Base-by-base conservation (phyloP, 2,329 filamentous ascomycete species). In the Fusarium lateritium region DNA sequence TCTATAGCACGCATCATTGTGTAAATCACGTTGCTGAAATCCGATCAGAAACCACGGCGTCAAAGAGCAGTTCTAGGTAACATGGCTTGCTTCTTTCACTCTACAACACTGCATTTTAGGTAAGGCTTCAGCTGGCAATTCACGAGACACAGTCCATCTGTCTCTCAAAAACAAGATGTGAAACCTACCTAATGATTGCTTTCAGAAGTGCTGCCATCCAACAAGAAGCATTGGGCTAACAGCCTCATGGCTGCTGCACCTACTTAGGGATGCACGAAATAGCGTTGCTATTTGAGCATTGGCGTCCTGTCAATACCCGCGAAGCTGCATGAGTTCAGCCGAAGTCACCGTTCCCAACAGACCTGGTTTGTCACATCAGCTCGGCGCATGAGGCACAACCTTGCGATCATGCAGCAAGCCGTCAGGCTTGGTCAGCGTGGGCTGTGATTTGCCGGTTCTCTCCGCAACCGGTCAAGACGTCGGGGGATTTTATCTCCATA, bases 351-450 rank as follows among this genome's bases (percentile, higher is more conserved):
- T 26, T 34, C 57, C 24, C 14, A 44, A 38, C 22, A 24, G 40
- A 38, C 31, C 33, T 69, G 52, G 38, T 50, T 52, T 58, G 49
- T 50, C 66, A 43, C 51, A 39, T 31, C 11, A 52, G 33, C 51
- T 47, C 44, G 42, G 45, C 33, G 38, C 52, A 52, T 53, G 49
- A 66, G 44, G 53, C 50, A 66, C 56, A 56, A 63, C 60, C 68
- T 71, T 66, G 61, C 65, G 64, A 72, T 71, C 57, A 72, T 71
- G 69, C 69, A 70, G 62, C 62, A 57, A 55, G 31, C 65, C 69
- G 62, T 46, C 21, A 52, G 57, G 44, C 49, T 56, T 71, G 62
- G 65, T 46, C 65, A 71, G 54, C 52, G 44, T 40, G 24, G 39
- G 28, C 51, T 64, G 36, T 51, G 38, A 71, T 72, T 71, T 70